Conservation (phyloP, 306 rosid genomes). For the Hippophae tibetana region DNA sequence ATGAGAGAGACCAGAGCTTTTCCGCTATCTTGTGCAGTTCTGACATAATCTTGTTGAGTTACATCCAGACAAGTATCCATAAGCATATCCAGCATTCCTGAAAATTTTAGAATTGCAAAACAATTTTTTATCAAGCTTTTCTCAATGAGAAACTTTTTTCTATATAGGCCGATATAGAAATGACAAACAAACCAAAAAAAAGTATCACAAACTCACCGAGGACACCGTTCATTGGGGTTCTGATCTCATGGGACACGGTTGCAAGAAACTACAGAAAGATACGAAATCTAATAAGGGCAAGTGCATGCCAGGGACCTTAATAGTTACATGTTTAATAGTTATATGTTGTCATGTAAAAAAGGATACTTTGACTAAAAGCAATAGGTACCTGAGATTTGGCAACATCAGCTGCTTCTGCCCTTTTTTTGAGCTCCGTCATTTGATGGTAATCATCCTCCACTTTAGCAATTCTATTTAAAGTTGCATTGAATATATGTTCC, state of each 20-base stretch:
- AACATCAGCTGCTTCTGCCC: slow-evolving; percentile 87
- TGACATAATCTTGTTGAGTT: slow-evolving; percentile 82
- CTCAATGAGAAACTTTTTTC: neutral
- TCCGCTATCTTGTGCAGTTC: slow-evolving; percentile 91
- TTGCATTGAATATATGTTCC: slow-evolving; percentile 74
- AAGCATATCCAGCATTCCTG: slow-evolving; percentile 97
- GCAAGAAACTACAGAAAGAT: slow-evolving; percentile 70
- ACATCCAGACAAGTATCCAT: slow-evolving; percentile 93
- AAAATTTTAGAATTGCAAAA: slow-evolving; percentile 21
- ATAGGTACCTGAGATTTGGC: slow-evolving; percentile 87
- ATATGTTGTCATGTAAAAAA: neutral
- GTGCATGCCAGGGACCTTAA: slow-evolving; percentile 11
- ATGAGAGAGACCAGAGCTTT: slow-evolving; percentile 88
- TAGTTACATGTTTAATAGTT: slow-evolving; percentile 1
- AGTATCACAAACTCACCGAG: slow-evolving; percentile 52
- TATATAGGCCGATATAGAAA: slow-evolving; percentile 8
- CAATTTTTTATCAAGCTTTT: slow-evolving; percentile 13
- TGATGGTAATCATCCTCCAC: slow-evolving; percentile 69
- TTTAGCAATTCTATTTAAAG: slow-evolving; percentile 77
- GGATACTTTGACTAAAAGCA: slow-evolving; percentile 6
- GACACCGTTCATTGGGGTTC: slow-evolving; percentile 99
- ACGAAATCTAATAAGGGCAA: slow-evolving; percentile 20
- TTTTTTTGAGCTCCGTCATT: slow-evolving; percentile 77
- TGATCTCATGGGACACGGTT: slow-evolving; percentile 95
- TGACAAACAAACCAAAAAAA: neutral